These are phyloP conservation scores for Hermanozyma aechmeae DNA, from an alignment of 805 yeast species.

Conservation along the genomic window DNA sequence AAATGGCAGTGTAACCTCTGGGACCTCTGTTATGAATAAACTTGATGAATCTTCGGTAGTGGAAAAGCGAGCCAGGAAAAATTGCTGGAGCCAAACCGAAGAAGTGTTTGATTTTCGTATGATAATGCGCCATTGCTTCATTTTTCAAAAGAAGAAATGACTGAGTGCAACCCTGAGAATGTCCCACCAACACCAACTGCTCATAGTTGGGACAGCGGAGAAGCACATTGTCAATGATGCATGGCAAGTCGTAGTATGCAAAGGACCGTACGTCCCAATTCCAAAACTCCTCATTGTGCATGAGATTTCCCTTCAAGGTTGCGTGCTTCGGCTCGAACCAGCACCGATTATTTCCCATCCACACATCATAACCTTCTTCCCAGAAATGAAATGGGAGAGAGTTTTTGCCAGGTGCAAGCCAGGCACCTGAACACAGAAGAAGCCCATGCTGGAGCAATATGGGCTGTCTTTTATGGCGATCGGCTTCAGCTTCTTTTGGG, in stretches of 20 bases:
- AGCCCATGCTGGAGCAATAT: constrained; percentile 78
- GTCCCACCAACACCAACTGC: constrained; percentile 62
- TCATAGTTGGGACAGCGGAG: constrained; percentile 26
- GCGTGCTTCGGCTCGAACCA: constrained; percentile 69
- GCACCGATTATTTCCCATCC: constrained; percentile 89
- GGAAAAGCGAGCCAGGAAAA: constrained; percentile 71
- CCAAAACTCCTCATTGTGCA: constrained; percentile 59
- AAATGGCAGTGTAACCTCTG: constrained; percentile 37
- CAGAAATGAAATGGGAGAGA: constrained; percentile 57
- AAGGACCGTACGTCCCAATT: constrained; percentile 87
- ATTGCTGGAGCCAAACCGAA: constrained; percentile 86
- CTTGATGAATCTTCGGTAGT: constrained; percentile 50
- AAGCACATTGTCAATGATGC: constrained; percentile 56
- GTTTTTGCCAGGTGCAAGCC: constrained; percentile 70
- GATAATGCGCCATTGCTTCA: constrained; percentile 22
- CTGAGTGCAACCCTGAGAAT: constrained; percentile 93
- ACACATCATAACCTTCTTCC: constrained; percentile 65
- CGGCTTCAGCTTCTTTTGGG: constrained; percentile 26
- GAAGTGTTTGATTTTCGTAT: constrained; percentile 54
- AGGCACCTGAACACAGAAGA: constrained; percentile 80
- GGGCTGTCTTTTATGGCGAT: constrained; percentile 40
- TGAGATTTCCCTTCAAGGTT: constrained; percentile 20
- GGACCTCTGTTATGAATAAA: constrained; percentile 49
- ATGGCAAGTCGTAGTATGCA: constrained; percentile 70
- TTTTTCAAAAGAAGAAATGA: constrained; percentile 58